These are phyloP conservation scores for Candida michaelii DNA, from an alignment of 805 yeast species.

Conservation along the genomic window DNA sequence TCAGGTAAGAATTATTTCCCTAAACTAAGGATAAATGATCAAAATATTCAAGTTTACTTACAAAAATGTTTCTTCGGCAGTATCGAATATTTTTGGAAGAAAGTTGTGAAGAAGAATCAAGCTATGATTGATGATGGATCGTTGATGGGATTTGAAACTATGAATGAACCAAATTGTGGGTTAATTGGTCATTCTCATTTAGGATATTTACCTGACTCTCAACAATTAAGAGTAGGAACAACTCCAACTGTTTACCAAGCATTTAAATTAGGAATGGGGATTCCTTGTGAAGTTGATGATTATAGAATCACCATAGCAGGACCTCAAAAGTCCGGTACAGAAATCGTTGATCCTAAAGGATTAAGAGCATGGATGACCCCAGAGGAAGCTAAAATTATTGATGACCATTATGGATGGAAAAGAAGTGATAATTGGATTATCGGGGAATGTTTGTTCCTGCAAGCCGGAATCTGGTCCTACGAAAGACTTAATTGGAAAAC, in stretches of 20 bases:
- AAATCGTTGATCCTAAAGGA: slow-evolving; percentile 65
- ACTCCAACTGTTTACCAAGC: slow-evolving; percentile 81
- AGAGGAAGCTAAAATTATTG: slow-evolving; percentile 45
- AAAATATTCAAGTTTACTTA: slow-evolving; percentile 74
- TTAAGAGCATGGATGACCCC: slow-evolving; percentile 64
- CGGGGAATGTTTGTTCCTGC: slow-evolving; percentile 80
- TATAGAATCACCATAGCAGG: slow-evolving; percentile 76
- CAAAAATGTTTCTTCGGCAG: slow-evolving; percentile 64
- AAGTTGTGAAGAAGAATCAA: slow-evolving; percentile 25
- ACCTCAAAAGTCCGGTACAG: slow-evolving; percentile 62
- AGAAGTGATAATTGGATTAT: slow-evolving; percentile 64
- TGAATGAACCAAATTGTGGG: slow-evolving; percentile 86
- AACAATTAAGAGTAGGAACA: slow-evolving; percentile 72
- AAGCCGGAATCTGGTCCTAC: slow-evolving; percentile 74
- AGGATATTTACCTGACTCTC: slow-evolving; percentile 52
- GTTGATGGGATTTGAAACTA: slow-evolving; percentile 76
- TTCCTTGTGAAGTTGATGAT: slow-evolving; percentile 62
- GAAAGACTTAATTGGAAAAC: slow-evolving; percentile 20
- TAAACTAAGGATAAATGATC: slow-evolving; percentile 64
- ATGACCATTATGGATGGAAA: slow-evolving; percentile 67
- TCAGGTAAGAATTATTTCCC: slow-evolving; percentile 80
- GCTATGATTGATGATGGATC: slow-evolving; percentile 42
- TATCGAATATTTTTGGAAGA: slow-evolving; percentile 37
- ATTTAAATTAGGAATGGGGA: slow-evolving; percentile 77
- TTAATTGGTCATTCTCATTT: slow-evolving; percentile 64